Base-by-base conservation (phyloP, 1,284 basidiomycete genomes). In the Leucoagaricus sp. region DNA sequence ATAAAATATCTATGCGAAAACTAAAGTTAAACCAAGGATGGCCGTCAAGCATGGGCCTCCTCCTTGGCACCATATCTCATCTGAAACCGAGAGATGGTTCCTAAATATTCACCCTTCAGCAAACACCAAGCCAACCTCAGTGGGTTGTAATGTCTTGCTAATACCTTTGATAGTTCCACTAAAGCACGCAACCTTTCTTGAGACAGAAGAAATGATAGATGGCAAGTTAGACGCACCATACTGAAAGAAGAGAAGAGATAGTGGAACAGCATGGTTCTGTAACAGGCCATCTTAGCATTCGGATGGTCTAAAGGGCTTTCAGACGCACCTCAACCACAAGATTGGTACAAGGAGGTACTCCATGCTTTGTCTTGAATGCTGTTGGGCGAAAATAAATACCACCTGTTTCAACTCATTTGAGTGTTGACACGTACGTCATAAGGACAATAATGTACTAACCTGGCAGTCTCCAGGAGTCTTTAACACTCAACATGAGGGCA, bases 401-500 rank as follows among this genome's bases (percentile, higher is more conserved):
- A 33, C 75, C 75, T 78, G 41, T 12, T 48, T 28, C 23, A 28
- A 46, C 36, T 55, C 6, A 13, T n/a, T 38, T 55, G 25, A 33
- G 19, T 6, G 40, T 40, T 17, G 21, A 44, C 13, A 40, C 34
- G 28, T 29, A 53, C 2, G 12, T 9, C 28, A 4, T 42, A 4
- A 29, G 10, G 19, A 33, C 15, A 5, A 28, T 5, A 2, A n/a
- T n/a, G n/a, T 45, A 61, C 72, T 40, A 60, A 90, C 93, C 91
- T 57, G 95, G 93, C 15, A 97, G 67, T 34, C 96, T 79, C 63
- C 81, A 81, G 2, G 93, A 87, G 69, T 96, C 94, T 70, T 98
- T 97, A 28, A 87, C 61, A n/a, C 92, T 79, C 23, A 98, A 72
- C 80, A 96, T 86, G 25, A 97, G 71, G 0, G 89, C 89, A 70